These are phyloP conservation scores for Heterobasidion annosum DNA, from an alignment of 1,284 basidiomycete species.

Conservation along the genomic window DNA sequence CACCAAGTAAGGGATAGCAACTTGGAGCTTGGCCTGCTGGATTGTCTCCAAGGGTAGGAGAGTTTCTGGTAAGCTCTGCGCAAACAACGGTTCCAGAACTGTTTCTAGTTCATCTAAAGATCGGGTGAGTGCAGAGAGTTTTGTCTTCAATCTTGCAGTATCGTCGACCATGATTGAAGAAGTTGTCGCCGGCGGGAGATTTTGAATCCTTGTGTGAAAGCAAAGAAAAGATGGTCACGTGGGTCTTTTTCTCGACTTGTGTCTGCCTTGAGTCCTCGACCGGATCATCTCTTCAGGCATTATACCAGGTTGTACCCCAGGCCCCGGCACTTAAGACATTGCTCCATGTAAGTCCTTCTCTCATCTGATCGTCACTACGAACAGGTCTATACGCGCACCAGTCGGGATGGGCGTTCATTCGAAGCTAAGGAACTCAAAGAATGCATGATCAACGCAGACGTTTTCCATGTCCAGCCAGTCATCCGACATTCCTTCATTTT, in stretches of 20 bases:
- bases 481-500: slow-evolving; percentile 6
- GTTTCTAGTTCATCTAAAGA: slow-evolving; percentile 63
- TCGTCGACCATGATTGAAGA: slow-evolving; percentile 42
- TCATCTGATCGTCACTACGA: too few relatives aligned
- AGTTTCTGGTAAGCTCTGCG: slow-evolving; percentile 57
- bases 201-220: too few relatives aligned
- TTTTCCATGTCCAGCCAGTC: not conserved
- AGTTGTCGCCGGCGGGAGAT: not conserved
- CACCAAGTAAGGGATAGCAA: slow-evolving; percentile 65
- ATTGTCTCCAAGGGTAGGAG: slow-evolving; percentile 55
- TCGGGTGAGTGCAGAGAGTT: slow-evolving; percentile 37
- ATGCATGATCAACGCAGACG: too few relatives aligned
- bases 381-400: too few relatives aligned
- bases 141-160: slow-evolving; percentile 44
- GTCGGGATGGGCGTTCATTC: too few relatives aligned
- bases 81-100: slow-evolving; percentile 51
- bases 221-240: too few relatives aligned
- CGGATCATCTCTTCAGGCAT: too few relatives aligned
- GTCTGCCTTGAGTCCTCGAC: too few relatives aligned
- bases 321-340: too few relatives aligned
- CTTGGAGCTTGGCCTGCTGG: slow-evolving; percentile 75
- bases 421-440: too few relatives aligned
- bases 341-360: too few relatives aligned
- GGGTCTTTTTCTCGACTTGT: too few relatives aligned
- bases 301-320: not conserved